These are phyloP conservation scores for Phaeotremella skinneri DNA, from an alignment of 768 basidiomycete genomes.

Conservation along the genomic window DNA sequence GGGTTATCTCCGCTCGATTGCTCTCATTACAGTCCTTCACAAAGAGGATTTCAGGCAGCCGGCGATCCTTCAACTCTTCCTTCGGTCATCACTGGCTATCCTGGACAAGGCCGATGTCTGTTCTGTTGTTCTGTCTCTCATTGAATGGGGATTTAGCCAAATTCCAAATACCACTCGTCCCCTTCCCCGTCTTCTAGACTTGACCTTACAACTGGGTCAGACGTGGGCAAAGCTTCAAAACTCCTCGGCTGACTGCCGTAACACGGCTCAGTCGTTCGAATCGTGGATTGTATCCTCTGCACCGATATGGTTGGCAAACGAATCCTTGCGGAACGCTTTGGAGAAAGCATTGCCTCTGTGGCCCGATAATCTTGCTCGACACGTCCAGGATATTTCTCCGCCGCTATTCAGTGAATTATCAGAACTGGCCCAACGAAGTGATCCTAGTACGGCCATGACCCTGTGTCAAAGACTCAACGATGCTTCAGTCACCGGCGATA, in stretches of 20 bases:
- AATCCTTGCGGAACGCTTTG: background rate
- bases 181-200: conserved; percentile 59
- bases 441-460: background rate
- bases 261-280: background rate
- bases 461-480: conserved; percentile 60
- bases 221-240: conserved; percentile 3
- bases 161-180: background rate
- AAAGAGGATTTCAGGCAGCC: conserved; percentile 60
- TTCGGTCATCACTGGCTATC: conserved; percentile 66
- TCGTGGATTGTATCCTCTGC: background rate
- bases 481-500: conserved; percentile 53
- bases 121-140: conserved; percentile 67
- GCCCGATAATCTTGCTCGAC: background rate
- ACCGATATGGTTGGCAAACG: background rate
- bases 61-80: conserved; percentile 65
- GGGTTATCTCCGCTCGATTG: conserved; percentile 69
- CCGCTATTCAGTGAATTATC: conserved; percentile 12
- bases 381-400: background rate
- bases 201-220: conserved; percentile 63
- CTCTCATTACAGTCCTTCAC: conserved; percentile 69
- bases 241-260: background rate
- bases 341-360: background rate
- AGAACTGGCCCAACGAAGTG: background rate
- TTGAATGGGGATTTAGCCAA: conserved; percentile 69
- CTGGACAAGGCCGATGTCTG: conserved; percentile 68